Percentiles rank a stretch among this genome's conserved stretches.
phyloP scores from a whole-genome alignment of 2,329 filamentous ascomycete species.

The Capronia coronata region DNA sequence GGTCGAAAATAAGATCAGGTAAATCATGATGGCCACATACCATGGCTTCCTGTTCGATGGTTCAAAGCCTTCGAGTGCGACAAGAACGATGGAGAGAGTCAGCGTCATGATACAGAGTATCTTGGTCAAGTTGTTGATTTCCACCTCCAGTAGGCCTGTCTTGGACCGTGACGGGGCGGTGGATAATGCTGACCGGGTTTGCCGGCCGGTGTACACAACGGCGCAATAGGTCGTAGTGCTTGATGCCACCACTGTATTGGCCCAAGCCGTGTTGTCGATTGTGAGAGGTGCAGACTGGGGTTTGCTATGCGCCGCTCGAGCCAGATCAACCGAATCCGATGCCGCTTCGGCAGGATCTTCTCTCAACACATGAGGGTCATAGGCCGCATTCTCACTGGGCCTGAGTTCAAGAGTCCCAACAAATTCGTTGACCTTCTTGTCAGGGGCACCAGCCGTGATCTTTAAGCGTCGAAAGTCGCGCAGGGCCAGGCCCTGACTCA shows the following conservation, averaged over 20 bases:
- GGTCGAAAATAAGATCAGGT: constrained; percentile 95
- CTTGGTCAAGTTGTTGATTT: constrained; percentile 95
- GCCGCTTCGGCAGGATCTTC: constrained; percentile 22
- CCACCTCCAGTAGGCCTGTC: constrained; percentile 84
- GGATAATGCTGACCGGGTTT: constrained; percentile 88
- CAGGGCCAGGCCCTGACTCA: constrained; percentile 71
- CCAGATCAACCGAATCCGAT: constrained; percentile 11
- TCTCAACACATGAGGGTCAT: constrained; percentile 41
- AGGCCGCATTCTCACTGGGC: constrained; percentile 45
- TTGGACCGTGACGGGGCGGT: constrained; percentile 90
- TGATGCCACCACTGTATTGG: constrained; percentile 92
- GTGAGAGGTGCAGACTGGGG: constrained; percentile 61
- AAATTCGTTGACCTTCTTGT: constrained; percentile 92
- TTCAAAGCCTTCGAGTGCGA: constrained; percentile 77
- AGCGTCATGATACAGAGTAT: constrained; percentile 88
- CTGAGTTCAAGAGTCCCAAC: constrained; percentile 76
- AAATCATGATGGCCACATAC: constrained; percentile 98
- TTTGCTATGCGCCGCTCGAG: constrained; percentile 15
- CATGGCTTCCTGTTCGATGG: constrained; percentile 52
- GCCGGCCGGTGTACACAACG: constrained; percentile 87
- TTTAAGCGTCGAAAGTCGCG: constrained; percentile 61
- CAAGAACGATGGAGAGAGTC: constrained; percentile 76
- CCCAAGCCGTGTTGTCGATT: constrained; percentile 98
- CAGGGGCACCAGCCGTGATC: constrained; percentile 81
- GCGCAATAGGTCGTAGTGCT: constrained; percentile 82